Percentiles rank a stretch among this genome's conserved stretches.
phyloP scores from a whole-genome alignment of 1,139 yeast genomes.

The Hemisphaericaspora xylanilytica region DNA sequence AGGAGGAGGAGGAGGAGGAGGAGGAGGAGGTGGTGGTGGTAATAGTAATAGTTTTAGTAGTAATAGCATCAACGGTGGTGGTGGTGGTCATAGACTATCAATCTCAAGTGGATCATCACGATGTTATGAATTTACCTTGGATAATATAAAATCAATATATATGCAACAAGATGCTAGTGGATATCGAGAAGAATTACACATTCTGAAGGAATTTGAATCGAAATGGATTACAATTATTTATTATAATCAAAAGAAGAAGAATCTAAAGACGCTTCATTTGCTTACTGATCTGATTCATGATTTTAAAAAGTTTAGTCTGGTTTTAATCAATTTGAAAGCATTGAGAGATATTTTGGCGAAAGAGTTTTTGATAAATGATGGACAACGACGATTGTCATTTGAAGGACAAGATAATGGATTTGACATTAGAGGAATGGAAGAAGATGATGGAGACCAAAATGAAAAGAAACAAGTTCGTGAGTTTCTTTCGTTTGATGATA shows the following conservation, averaged over 20 bases:
- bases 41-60: neutral
- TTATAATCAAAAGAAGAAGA: constrained; percentile 55
- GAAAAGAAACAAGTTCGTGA: constrained; percentile 24
- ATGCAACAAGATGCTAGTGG: constrained; percentile 70
- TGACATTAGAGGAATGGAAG: no score
- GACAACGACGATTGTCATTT: constrained; percentile 23
- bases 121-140: constrained; percentile 56
- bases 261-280: constrained; percentile 61
- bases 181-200: constrained; percentile 79
- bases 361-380: constrained; percentile 31
- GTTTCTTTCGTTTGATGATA: constrained; percentile 63
- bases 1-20: no score
- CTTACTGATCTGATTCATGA: constrained; percentile 68
- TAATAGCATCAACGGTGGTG: no score
- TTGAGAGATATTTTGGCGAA: constrained; percentile 33
- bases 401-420: no score
- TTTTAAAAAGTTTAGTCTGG: constrained; percentile 52
- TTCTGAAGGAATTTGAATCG: constrained; percentile 61
- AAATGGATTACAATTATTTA: constrained; percentile 84
- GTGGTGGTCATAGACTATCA: constrained; percentile 19
- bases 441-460: constrained; percentile 11
- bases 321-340: constrained; percentile 53
- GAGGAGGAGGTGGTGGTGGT: constrained; percentile 20
- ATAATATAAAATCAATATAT: constrained; percentile 67
- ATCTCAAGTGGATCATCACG: constrained; percentile 14